A percentile compares a stretch with the other conserved stretches of the same genome.
These are phyloP conservation scores for Allantophomopsis lycopodina DNA, from an alignment of 2,329 filamentous ascomycete species.

Conservation along the genomic window DNA sequence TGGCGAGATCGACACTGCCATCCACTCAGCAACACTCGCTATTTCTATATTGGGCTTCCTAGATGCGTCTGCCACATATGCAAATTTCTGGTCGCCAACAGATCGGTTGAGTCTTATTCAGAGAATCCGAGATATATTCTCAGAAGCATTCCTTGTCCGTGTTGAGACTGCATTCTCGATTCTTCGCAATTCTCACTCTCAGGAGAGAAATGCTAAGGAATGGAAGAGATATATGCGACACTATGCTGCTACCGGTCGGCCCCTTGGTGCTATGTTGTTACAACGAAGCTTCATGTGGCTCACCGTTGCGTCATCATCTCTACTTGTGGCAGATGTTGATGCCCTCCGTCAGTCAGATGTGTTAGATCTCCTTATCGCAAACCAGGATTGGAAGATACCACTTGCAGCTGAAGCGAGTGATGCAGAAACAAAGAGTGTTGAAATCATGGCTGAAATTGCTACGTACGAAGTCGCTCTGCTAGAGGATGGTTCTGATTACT, in stretches of 20 bases:
- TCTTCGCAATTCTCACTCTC: constrained; percentile 63
- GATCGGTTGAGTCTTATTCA: constrained; percentile 64
- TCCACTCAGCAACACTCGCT: constrained; percentile 60
- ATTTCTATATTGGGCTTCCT: constrained; percentile 86
- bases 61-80: constrained; percentile 64
- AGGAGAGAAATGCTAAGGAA: constrained; percentile 55
- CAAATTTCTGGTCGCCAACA: constrained; percentile 66
- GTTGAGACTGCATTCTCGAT: constrained; percentile 85
- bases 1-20: constrained; percentile 43
- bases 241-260: constrained; percentile 67
- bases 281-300: constrained; percentile 83
- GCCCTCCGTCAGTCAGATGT: constrained; percentile 48
- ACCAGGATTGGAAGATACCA: constrained; percentile 23
- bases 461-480: constrained; percentile 74
- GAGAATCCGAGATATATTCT: constrained; percentile 58
- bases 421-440: constrained; percentile 39
- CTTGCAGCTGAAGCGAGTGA: constrained; percentile 26
- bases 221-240: constrained; percentile 82
- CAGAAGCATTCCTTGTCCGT: constrained; percentile 71
- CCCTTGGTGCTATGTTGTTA: constrained; percentile 81
- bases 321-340: constrained; percentile 52
- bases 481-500: constrained; percentile 81
- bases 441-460: constrained; percentile 57
- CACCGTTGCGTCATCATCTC: constrained; percentile 63
- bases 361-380: constrained; percentile 58